Evolutionary conservation across 2,329 filamentous ascomycete species (phyloP), one percentile per base, ranked within the genome.

Genomic region (Botryosphaeria dothidea): DNA sequence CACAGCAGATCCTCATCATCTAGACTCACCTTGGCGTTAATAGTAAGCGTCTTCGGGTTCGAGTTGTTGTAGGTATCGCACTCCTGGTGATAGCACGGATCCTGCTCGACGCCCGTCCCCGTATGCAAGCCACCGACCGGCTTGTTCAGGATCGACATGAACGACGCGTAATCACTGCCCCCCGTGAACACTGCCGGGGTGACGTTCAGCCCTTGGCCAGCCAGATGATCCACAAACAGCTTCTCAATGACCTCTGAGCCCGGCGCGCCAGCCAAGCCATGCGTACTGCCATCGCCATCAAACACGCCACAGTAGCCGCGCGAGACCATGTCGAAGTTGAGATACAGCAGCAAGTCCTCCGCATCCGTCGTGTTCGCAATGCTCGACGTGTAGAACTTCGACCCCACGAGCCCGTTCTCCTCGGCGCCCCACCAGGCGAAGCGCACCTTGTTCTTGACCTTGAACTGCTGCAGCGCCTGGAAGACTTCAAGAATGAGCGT

Each of bases 351-450:
- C 65, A 90, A 85, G 77, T 86, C 86, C 65, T 77, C 68, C 73
- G 89, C 88, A 75, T 90, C 87, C n/a, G 83, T 82, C 21, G 70
- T 71, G 36, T 45, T 45, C 3, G 36, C 54, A 23, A 58, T n/a
- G 36, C 3, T 8, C 5, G 52, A 23, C 0, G 83, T 76, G 70
- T 90, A 90, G 76, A 84, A 85, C 69, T 66, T 64, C 13, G 73
- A 76, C 5, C 76, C 88, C 2, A 90, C 79, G 0, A 90, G 84
- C 25, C 87, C 87, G 69, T 89, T 86, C 75, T 90, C 88, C 75
- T 90, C 88, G 36, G 82, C 88, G 0, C 86, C 83, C 87, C 87
- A 90, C 86, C 87, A 90, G 2, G 85, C 86, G 66, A 90, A 89
- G 58, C 87, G 85, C 21, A 90, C 86, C 69, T 86, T 88, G 78